Evolutionary conservation across 768 basidiomycete species (phyloP), one percentile per base, ranked within the genome.

Genomic region (Butyriboletus loyo): DNA sequence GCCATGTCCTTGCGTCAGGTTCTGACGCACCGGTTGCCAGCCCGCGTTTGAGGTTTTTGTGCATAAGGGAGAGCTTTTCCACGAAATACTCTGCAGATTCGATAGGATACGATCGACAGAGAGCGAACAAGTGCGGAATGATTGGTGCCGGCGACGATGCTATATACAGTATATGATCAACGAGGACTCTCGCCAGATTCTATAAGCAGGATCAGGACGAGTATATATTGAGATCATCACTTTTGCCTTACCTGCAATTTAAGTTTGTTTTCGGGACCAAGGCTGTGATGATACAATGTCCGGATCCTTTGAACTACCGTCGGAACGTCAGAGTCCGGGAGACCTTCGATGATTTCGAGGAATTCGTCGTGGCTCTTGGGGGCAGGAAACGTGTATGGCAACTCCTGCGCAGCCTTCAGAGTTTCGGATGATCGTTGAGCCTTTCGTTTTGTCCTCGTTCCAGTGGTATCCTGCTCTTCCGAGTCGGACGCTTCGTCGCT

Each of bases 341-440:
- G 67, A 36, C 77, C 78, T 19, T 87, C 81, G 2, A 98, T 66
- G 15, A 96, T 86, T 22, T 87, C 82, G n/a, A 96, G 77, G 58
- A 98, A 89, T 52, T 96, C 92, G 41, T 91, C 89, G 60, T 98
- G 94, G 11, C 75, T 84, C 15, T 79, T 69, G 0, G 97, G 97
- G 62, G 93, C 96, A 38, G 89, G 79, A 69, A 98, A 98, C 1
- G 92, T 98, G 67, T 83, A 99, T 0, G 97, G 97, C 4, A 98
- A 77, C 52, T 92, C 91, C 48, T 81, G 78, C 10, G 36, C 8
- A n/a, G 64, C 63, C 37, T 60, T 62, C 2, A 65, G 55, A 28
- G 54, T 30, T 48, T 69, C 72, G 46, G 67, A 71, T 30, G 68
- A 55, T 61, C 71, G 69, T 15, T 55, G 56, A 55, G 72, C 72